Evolutionary conservation across 805 yeast species (phyloP).

Genomic region (Suhomyces pyralidae): DNA sequence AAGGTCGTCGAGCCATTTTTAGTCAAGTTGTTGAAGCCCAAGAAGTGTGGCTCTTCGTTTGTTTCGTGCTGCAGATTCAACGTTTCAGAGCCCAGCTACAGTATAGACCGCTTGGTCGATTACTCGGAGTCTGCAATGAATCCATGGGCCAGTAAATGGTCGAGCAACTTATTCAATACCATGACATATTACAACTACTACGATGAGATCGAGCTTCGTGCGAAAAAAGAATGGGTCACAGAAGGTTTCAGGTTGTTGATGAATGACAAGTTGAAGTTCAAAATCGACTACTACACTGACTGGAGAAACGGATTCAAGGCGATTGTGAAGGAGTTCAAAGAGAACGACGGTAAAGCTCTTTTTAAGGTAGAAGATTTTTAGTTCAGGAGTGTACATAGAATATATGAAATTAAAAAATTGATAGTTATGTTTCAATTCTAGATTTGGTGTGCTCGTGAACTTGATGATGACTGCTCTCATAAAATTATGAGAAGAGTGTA

Average conservation of each 20-base stretch:
- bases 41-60: constrained; percentile 26
- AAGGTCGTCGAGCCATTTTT: constrained; percentile 30
- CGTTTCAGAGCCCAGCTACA: constrained; percentile 31
- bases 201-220: constrained; percentile 28
- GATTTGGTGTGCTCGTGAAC: too few relatives aligned
- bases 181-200: constrained; percentile 32
- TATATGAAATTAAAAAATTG: too few relatives aligned
- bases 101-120: constrained; percentile 26
- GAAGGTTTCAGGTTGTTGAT: constrained; percentile 30
- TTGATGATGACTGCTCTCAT: too few relatives aligned
- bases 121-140: constrained; percentile 20
- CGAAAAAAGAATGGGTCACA: constrained; percentile 29
- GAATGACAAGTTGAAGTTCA: constrained; percentile 27
- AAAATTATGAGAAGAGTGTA: too few relatives aligned
- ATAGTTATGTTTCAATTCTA: too few relatives aligned
- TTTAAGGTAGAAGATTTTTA: constrained; percentile 38
- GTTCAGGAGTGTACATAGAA: not conserved
- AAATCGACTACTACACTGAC: constrained; percentile 30
- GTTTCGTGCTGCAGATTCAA: constrained; percentile 36
- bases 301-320: constrained; percentile 37
- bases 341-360: constrained; percentile 32
- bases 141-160: constrained; percentile 39
- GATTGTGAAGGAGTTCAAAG: constrained; percentile 23
- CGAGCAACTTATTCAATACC: constrained; percentile 28
- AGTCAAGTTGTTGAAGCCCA: constrained; percentile 36